Evolutionary conservation across 148 eudicot species (phyloP).

Genomic region (Linanthus parryae): DNA sequence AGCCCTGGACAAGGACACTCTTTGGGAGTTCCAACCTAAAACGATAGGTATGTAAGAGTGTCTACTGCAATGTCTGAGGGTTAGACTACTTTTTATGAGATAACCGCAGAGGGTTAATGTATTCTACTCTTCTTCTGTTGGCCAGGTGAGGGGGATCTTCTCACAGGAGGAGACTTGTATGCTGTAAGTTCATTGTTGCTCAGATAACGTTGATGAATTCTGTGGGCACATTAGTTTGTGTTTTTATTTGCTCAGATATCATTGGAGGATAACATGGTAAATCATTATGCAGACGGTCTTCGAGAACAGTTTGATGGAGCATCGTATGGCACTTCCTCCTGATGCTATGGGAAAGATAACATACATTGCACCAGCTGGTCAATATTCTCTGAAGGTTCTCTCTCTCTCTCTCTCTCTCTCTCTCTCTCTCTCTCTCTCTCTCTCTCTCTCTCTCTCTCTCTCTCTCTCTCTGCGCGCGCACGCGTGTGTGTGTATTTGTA

Average conservation of each 20-base stretch:
- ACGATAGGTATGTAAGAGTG: too few relatives aligned
- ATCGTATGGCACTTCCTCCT: slow-evolving; percentile 91
- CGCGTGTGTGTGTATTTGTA: too few relatives aligned
- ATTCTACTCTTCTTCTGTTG: slow-evolving; percentile 12
- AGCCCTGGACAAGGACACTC: slow-evolving; percentile 83
- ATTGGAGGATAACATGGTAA: slow-evolving; percentile 7
- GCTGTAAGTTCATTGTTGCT: slow-evolving; percentile 60
- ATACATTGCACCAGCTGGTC: slow-evolving; percentile 92
- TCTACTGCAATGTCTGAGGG: too few relatives aligned
- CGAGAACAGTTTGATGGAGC: slow-evolving; percentile 87
- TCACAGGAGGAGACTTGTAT: slow-evolving; percentile 97
- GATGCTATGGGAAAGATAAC: slow-evolving; percentile 95
- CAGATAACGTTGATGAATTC: not conserved
- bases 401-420: not conserved
- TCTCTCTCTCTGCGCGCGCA: slow-evolving; percentile 1
- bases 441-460: not conserved
- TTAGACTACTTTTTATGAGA: too few relatives aligned
- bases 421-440: not conserved
- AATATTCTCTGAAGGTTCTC: slow-evolving; percentile 76
- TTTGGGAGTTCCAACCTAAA: slow-evolving; percentile 96
- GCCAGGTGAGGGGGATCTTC: slow-evolving; percentile 90
- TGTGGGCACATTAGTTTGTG: too few relatives aligned
- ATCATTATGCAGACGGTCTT: slow-evolving; percentile 51
- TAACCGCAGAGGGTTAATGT: slow-evolving; percentile 4
- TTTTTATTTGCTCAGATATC: too few relatives aligned